Conservation (phyloP, 164 flowering plant species). For the Vitis cinerea region DNA sequence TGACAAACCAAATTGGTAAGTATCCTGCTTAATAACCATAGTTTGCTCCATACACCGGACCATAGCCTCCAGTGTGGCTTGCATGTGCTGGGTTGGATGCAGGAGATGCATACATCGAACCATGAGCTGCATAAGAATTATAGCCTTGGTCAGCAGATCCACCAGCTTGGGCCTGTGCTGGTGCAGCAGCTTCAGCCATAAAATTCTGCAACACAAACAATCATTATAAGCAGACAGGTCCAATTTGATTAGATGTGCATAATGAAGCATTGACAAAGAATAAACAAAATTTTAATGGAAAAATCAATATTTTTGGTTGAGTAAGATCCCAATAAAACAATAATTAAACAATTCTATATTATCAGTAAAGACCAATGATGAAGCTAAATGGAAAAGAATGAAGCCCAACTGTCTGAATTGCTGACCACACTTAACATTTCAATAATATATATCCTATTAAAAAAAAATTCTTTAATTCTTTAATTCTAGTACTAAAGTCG, state of each 20-base stretch:
- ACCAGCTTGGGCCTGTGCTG: constrained; percentile 32
- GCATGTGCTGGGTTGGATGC: constrained; percentile 39
- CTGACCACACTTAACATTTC: too few relatives aligned
- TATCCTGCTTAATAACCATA: constrained; percentile 38
- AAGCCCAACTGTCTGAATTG: too few relatives aligned
- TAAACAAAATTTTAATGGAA: background rate
- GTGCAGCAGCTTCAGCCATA: constrained; percentile 54
- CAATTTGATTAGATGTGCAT: background rate
- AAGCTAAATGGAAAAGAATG: too few relatives aligned
- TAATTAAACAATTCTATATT: too few relatives aligned
- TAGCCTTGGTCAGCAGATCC: constrained; percentile 43
- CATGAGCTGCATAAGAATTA: constrained; percentile 41
- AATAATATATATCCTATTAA: too few relatives aligned
- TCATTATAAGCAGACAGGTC: background rate
- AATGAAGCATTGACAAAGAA: background rate
- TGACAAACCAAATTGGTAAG: background rate
- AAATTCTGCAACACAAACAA: constrained; percentile 40
- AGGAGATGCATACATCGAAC: constrained; percentile 41
- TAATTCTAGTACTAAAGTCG: too few relatives aligned
- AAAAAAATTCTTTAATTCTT: too few relatives aligned
- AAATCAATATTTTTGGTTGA: too few relatives aligned
- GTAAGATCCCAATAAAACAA: too few relatives aligned
- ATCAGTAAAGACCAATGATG: too few relatives aligned
- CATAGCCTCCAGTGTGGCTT: constrained; percentile 40
- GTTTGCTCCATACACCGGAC: constrained; percentile 47